These are phyloP conservation scores for Cryptococcus floricola DNA, from an alignment of 1,284 basidiomycete genomes.

Conservation along the genomic window DNA sequence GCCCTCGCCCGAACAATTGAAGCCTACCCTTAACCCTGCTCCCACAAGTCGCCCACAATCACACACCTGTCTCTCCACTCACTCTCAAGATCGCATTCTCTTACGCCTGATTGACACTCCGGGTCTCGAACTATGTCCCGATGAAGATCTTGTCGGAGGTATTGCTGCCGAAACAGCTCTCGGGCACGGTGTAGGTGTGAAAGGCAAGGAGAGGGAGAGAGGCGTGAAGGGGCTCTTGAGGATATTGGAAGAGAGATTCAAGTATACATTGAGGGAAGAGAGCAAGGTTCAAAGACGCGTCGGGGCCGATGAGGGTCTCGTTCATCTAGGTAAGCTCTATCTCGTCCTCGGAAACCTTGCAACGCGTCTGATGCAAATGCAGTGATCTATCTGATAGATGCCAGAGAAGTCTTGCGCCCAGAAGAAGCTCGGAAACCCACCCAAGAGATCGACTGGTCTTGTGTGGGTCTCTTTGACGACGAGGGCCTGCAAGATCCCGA, in stretches of 20 bases:
- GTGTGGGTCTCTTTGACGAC: conserved; percentile 24
- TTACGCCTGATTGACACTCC: conserved; percentile 39
- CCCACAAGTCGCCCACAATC: conserved; percentile 1
- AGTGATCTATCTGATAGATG: conserved; percentile 46
- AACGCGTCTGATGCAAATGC: background rate
- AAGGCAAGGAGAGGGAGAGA: conserved; percentile 21
- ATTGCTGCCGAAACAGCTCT: background rate
- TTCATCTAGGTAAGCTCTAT: conserved; percentile 38
- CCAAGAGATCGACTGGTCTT: conserved; percentile 29
- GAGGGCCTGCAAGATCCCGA: background rate
- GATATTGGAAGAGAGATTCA: conserved; percentile 39
- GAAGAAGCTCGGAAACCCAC: background rate
- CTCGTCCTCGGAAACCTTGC: background rate
- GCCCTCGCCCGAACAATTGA: background rate
- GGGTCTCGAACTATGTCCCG: conserved; percentile 26
- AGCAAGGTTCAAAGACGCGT: conserved; percentile 37
- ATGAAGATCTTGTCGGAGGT: background rate
- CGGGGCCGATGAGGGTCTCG: conserved; percentile 33
- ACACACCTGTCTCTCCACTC: conserved; percentile 6
- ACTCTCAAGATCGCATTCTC: conserved; percentile 15
- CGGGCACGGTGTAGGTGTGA: background rate
- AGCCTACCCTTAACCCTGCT: background rate
- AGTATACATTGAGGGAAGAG: conserved; percentile 39
- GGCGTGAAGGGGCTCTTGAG: conserved; percentile 31
- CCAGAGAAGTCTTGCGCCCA: conserved; percentile 28